Base-by-base conservation (phyloP, 2,329 filamentous ascomycete genomes). In the Sclerotinia trifoliorum region DNA sequence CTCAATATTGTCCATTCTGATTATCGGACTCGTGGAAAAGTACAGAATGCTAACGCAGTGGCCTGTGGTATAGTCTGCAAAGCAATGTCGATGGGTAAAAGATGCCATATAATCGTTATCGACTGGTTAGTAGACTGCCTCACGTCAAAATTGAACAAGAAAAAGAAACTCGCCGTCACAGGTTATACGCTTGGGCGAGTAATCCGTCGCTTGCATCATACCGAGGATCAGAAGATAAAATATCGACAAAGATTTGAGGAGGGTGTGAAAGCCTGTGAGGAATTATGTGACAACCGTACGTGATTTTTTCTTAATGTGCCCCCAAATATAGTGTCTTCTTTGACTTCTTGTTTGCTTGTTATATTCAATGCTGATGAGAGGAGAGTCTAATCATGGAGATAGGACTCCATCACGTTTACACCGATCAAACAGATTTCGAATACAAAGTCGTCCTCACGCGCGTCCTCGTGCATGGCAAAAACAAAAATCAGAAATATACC, bases 321-420 rank as follows among this genome's bases (percentile, higher is more conserved):
- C 24, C 13, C 24, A 56, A 8, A 0, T 65, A 13, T 11, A 7
- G 19, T 5, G 21, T 7, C 5, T 7, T 10, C n/a, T 58, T 13
- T 8, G 5, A 17, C 35, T 32, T 19, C 21, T 44, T 58, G 19
- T 32, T 48, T 21, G 6, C 6, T 66, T 58, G 19, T 42, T 17
- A 15, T 26, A 15, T n/a, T 49, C 11, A 24, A 63, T 58, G 51
- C 68, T 69, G 70, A 55, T 39, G 32, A 26, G 3, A 39, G 29
- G 5, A 4, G 5, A 26, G 51, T 15, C 61, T 69, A 56, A 69
- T 24, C n/a, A 13, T 60, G 0, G 68, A 44, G 21, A 58, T 68
- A 89, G 88, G 82, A 46, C 80, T 86, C n/a, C 86, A 88, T 74
- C 87, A 87, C 69, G 78, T 91, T 70, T 93, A 90, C 78, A 79